Evolutionary conservation across 768 basidiomycete genomes (phyloP), one percentile per base, ranked within the genome.

Genomic region (Pholiota microspora): DNA sequence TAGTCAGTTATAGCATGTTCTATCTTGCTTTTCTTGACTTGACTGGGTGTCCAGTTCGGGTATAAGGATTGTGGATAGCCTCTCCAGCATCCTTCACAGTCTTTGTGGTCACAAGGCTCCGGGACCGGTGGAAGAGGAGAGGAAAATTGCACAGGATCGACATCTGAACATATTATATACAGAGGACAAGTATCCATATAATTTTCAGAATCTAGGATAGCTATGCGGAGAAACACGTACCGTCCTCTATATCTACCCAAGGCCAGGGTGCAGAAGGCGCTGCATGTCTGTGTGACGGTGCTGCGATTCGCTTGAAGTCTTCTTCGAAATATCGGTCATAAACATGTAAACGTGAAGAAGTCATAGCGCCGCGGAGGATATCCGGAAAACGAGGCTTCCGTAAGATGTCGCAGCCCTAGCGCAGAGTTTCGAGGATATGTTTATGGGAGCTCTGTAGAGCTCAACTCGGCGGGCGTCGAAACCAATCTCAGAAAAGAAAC

Each of bases 31-130:
- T 70, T 71, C 45, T 56, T 57, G 3, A 76, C 68, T 58, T 83
- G 82, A 7, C 57, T 58, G 10, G 62, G 59, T 1, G 80, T 82
- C 83, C 83, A 83, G 55, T 81, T 84, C 25, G 79, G 81, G 54
- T 79, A 85, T 40, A 63, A 61, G 2, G 75, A 75, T 49, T 76
- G 71, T 7, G 77, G 77, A 52, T 77, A 78, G 0, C 61, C 64
- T 54, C 34, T 66, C 75, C 74, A 77, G 55, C 76, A 77, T 1
- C 65, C 67, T n/a, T 64, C 51, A 54, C 76, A 76, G 4, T 38
- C 42, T n/a, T 49, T 54, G 51, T 76, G 76, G 38, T 69, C 62
- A 53, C 76, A 78, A 24, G 59, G 62, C 10, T 57, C 55, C 4
- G 73, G 72, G 10, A 72, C 64, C 4, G 73, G 70, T 2, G 70